A percentile compares a stretch with the other conserved stretches of the same genome.
Evolutionary conservation across 2,329 filamentous ascomycete species (phyloP).

Genomic region (Colletotrichum agaves): DNA sequence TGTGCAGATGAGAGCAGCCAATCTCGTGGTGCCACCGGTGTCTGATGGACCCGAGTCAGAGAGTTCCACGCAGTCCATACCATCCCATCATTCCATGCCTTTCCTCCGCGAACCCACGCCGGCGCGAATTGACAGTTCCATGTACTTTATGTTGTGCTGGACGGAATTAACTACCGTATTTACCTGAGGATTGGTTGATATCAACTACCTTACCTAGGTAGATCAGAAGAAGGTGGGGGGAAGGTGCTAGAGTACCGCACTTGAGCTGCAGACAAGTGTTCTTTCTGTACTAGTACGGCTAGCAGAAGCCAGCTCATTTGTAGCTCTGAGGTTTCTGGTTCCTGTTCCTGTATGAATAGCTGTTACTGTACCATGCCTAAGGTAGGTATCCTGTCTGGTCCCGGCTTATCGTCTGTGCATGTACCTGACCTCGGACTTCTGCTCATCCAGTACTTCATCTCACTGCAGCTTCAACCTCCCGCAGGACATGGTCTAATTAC

Average conservation of each 20-base stretch:
- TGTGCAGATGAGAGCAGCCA: constrained; percentile 15
- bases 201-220: too few relatives aligned
- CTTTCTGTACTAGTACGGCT: not conserved
- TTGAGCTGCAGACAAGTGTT: not conserved
- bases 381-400: constrained; percentile 10
- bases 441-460: not conserved
- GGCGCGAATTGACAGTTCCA: constrained; percentile 2
- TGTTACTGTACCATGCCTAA: constrained; percentile 26
- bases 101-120: constrained; percentile 3
- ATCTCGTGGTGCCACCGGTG: constrained; percentile 29
- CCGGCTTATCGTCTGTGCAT: constrained; percentile 16
- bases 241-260: not conserved
- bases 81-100: constrained; percentile 17
- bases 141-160: not conserved
- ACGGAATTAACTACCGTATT: too few relatives aligned
- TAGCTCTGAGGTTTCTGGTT: not conserved
- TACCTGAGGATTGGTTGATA: too few relatives aligned
- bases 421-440: constrained; percentile 8
- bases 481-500: not conserved
- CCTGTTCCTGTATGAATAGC: constrained; percentile 8
- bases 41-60: constrained; percentile 5
- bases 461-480: constrained; percentile 8
- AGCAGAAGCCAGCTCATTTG: not conserved
- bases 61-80: not conserved
- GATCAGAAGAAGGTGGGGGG: too few relatives aligned